These are phyloP conservation scores for Podospora sp. DNA, from an alignment of 495 filamentous ascomycete genomes.

Conservation along the genomic window DNA sequence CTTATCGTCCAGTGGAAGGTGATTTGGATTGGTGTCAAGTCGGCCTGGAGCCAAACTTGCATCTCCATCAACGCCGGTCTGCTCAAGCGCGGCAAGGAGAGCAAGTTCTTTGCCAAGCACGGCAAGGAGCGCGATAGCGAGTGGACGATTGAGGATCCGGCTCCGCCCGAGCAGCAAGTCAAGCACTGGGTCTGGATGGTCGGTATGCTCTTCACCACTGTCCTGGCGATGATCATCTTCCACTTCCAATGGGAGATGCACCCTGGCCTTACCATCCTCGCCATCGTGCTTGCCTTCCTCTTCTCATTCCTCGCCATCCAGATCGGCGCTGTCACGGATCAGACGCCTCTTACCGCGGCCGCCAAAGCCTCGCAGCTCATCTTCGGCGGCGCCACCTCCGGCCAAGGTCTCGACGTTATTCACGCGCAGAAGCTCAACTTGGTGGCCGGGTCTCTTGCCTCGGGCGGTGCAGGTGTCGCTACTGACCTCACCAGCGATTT, in stretches of 20 bases:
- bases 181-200: constrained; percentile 63
- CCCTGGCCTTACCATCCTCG: constrained; percentile 62
- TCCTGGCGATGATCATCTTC: constrained; percentile 60
- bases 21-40: constrained; percentile 55
- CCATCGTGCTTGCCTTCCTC: constrained; percentile 64
- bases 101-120: constrained; percentile 50
- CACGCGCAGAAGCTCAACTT: constrained; percentile 64
- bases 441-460: constrained; percentile 62
- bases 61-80: constrained; percentile 44
- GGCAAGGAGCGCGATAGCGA: constrained; percentile 33
- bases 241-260: constrained; percentile 64
- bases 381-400: constrained; percentile 62
- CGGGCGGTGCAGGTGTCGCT: constrained; percentile 60
- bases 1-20: constrained; percentile 63
- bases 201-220: constrained; percentile 54
- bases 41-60: constrained; percentile 51
- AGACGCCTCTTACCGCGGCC: constrained; percentile 64
- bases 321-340: constrained; percentile 63
- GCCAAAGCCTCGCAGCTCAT: constrained; percentile 70
- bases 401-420: constrained; percentile 45
- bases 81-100: constrained; percentile 47
- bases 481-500: constrained; percentile 61
- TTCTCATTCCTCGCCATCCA: constrained; percentile 72
- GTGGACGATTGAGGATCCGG: constrained; percentile 52
- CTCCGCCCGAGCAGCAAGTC: constrained; percentile 57